Evolutionary conservation across 106 monocot species (phyloP).

Genomic region (Narthecium ossifragum): DNA sequence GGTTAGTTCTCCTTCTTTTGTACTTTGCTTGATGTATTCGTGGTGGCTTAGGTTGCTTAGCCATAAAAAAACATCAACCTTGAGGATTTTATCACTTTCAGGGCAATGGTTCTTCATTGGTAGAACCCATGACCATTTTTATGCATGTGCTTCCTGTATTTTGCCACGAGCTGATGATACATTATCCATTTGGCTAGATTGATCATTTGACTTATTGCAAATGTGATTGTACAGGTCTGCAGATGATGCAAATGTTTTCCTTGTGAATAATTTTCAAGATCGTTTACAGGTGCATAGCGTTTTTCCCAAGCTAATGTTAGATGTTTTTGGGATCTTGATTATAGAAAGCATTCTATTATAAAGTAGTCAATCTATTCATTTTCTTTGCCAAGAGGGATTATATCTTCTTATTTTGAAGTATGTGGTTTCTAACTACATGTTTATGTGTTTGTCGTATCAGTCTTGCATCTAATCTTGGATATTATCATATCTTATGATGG

Average conservation of each 20-base stretch:
- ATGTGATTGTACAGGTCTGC: slow-evolving; percentile 54
- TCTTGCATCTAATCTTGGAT: too few relatives aligned
- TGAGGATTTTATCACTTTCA: too few relatives aligned
- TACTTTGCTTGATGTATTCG: neutral
- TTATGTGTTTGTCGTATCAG: too few relatives aligned
- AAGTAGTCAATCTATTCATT: neutral
- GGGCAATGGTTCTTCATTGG: too few relatives aligned
- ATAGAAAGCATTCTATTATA: neutral
- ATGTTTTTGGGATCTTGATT: neutral
- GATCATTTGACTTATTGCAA: slow-evolving; percentile 1
- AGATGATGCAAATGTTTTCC: slow-evolving; percentile 96
- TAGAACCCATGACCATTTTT: neutral
- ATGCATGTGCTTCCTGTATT: neutral
- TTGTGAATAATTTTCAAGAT: slow-evolving; percentile 90
- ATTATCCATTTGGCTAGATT: neutral
- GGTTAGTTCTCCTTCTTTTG: slow-evolving; percentile 33
- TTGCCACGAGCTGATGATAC: neutral
- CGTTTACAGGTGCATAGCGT: slow-evolving; percentile 73
- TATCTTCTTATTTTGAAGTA: too few relatives aligned
- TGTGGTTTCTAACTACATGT: too few relatives aligned
- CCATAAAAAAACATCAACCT: too few relatives aligned
- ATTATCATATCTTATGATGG: too few relatives aligned
- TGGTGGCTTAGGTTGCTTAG: neutral
- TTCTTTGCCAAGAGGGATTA: too few relatives aligned
- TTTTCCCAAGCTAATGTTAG: neutral